These are phyloP conservation scores for Phyllosticta ampelicida DNA, from an alignment of 2,329 filamentous ascomycete species.

Conservation along the genomic window DNA sequence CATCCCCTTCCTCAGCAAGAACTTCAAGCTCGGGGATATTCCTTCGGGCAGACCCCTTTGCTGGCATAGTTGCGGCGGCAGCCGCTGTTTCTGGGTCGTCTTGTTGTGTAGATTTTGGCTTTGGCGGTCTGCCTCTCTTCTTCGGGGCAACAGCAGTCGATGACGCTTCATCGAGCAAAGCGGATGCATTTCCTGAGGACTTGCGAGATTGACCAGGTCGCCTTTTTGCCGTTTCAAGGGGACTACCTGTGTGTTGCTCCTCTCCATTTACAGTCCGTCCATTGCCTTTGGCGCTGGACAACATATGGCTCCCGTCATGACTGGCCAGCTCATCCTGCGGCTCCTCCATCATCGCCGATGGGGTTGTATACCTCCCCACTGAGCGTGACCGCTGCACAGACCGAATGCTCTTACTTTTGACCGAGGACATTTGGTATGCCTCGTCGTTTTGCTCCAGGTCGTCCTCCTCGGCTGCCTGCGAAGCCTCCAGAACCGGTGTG, in stretches of 20 bases:
- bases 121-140: not conserved
- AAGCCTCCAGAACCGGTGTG: constrained; percentile 11
- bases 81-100: not conserved
- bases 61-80: not conserved
- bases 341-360: constrained; percentile 14
- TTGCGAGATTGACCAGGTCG: not conserved
- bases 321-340: not conserved
- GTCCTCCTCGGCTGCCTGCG: constrained; percentile 18
- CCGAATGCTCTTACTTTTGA: constrained; percentile 15
- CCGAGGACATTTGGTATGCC: constrained; percentile 16
- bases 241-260: not conserved
- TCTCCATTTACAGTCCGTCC: not conserved
- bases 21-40: not conserved
- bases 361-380: constrained; percentile 12
- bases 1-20: not conserved
- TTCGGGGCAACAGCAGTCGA: not conserved
- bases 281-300: constrained; percentile 2
- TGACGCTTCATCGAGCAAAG: not conserved
- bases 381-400: constrained; percentile 9
- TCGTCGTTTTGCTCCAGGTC: constrained; percentile 24
- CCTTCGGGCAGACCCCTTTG: not conserved
- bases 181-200: not conserved
- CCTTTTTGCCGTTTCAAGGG: not conserved
- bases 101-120: not conserved
- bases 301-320: not conserved